Percentiles rank a stretch among this genome's conserved stretches.
Evolutionary conservation across 2,329 filamentous ascomycete species (phyloP).

Genomic region (Erysiphe pulchra): DNA sequence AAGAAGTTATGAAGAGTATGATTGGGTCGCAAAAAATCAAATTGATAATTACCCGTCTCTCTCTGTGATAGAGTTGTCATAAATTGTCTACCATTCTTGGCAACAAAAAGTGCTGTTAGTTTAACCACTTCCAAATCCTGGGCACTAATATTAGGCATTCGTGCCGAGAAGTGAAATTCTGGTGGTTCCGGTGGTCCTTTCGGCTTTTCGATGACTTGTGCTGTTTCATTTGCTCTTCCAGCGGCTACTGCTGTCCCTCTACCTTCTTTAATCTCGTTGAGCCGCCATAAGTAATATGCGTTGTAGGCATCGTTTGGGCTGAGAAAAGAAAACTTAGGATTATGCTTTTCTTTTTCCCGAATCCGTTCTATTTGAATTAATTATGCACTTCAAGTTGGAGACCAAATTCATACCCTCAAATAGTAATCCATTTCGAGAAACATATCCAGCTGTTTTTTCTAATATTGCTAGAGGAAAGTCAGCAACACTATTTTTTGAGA

Average conservation of each 20-base stretch:
- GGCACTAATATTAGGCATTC: constrained; percentile 92
- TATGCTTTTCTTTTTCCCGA: constrained; percentile 56
- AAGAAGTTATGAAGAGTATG: constrained; percentile 96
- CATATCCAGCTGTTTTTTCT: constrained; percentile 87
- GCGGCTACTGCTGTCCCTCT: constrained; percentile 56
- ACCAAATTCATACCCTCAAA: constrained; percentile 25
- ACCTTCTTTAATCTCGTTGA: constrained; percentile 63
- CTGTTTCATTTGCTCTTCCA: constrained; percentile 41
- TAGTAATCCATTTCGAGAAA: constrained; percentile 37
- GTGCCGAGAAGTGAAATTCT: constrained; percentile 78
- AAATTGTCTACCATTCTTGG: constrained; percentile 76
- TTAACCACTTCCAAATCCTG: constrained; percentile 57
- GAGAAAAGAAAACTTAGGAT: constrained; percentile 83
- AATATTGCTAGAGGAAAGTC: constrained; percentile 28
- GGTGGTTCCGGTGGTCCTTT: constrained; percentile 65
- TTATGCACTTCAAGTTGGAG: neutral
- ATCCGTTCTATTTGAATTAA: constrained; percentile 35
- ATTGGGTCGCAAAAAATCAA: constrained; percentile 84
- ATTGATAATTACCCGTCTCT: constrained; percentile 77
- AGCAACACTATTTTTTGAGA: constrained; percentile 11
- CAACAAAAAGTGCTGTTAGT: constrained; percentile 73
- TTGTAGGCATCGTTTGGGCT: constrained; percentile 60
- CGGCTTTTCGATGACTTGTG: constrained; percentile 34
- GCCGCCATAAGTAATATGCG: constrained; percentile 72
- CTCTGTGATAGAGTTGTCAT: constrained; percentile 75